Evolutionary conservation across 306 rosid genomes (phyloP).

Genomic region (Castanospermum australe): DNA sequence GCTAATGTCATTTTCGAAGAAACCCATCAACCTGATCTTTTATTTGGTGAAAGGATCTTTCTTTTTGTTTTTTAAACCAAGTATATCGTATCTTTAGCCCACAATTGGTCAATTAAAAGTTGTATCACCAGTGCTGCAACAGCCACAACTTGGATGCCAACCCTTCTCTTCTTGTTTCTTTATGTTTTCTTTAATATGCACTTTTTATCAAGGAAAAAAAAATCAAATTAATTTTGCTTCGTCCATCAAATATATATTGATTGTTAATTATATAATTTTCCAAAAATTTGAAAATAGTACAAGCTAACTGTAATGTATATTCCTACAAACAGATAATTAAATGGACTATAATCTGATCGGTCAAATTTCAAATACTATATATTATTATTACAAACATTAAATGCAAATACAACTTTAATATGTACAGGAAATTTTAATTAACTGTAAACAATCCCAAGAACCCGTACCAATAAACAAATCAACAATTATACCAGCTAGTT

Average conservation of each 20-base stretch:
- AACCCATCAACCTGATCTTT: background rate
- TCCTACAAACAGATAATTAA: background rate
- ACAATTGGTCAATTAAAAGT: background rate
- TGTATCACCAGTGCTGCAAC: background rate
- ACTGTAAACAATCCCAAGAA: slow-evolving; percentile 12
- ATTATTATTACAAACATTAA: background rate
- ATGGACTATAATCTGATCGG: background rate
- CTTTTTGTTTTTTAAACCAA: background rate
- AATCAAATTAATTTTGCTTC: background rate
- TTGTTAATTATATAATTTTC: background rate
- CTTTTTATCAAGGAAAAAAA: too few species aligned
- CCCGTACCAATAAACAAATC: background rate
- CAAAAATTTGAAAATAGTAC: background rate
- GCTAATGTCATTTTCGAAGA: background rate
- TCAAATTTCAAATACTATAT: background rate
- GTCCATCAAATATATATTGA: background rate
- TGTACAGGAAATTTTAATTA: background rate
- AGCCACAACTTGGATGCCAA: background rate
- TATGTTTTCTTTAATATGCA: background rate
- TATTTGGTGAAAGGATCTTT: slow-evolving; percentile 4
- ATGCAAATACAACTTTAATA: background rate
- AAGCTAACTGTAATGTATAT: background rate
- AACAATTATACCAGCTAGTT: background rate
- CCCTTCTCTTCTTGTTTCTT: background rate
- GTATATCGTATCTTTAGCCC: background rate